Evolutionary conservation across 441 rosid species (phyloP).

Genomic region (Pelargonium fulgidum): DNA sequence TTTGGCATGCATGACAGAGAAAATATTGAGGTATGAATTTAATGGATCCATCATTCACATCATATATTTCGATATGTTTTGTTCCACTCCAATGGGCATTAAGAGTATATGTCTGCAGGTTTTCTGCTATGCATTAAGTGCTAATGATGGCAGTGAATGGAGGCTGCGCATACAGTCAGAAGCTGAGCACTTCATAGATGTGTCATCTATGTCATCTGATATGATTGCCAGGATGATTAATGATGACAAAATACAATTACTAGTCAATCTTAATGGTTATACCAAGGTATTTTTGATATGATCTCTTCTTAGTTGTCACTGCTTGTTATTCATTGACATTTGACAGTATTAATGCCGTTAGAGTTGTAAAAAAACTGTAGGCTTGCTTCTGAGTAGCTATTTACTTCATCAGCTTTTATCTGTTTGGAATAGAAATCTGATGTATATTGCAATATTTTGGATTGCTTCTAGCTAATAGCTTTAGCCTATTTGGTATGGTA

Average conservation of each 20-base stretch:
- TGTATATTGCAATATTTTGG: background rate
- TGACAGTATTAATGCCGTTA: background rate
- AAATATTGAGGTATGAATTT: conserved; percentile 61
- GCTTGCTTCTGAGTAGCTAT: too few species aligned
- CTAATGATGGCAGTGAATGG: conserved; percentile 95
- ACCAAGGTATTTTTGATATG: conserved; percentile 52
- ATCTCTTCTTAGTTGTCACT: background rate
- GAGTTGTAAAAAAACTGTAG: too few species aligned
- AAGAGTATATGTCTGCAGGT: conserved; percentile 34
- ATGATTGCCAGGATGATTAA: conserved; percentile 77
- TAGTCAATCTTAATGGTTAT: conserved; percentile 89
- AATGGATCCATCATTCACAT: background rate
- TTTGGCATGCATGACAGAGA: conserved; percentile 94
- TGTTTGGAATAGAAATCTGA: too few species aligned
- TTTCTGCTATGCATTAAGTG: conserved; percentile 92
- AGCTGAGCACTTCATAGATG: conserved; percentile 88
- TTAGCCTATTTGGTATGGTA: background rate
- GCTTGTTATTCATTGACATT: background rate
- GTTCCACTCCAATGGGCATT: background rate
- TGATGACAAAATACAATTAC: conserved; percentile 83
- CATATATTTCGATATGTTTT: background rate
- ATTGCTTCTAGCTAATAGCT: background rate
- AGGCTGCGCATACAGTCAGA: conserved; percentile 85
- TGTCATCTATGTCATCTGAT: conserved; percentile 83
- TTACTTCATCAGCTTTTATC: too few species aligned